Evolutionary conservation across 768 basidiomycete genomes (phyloP), one percentile per base, ranked within the genome.

Genomic region (Plicaturopsis crispa): DNA sequence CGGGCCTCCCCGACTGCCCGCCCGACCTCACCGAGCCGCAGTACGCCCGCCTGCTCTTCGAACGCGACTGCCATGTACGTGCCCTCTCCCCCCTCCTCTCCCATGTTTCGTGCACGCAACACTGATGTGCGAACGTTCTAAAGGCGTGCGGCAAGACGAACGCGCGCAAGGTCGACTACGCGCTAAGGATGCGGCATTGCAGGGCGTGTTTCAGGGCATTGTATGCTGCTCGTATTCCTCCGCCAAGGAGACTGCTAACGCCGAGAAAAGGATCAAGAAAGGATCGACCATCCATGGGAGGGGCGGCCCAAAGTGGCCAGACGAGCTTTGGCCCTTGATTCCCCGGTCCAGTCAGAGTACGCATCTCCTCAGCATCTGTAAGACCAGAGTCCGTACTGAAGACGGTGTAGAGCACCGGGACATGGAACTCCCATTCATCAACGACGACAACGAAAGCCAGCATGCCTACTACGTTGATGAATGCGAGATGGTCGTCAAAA

Each of bases 41-140:
- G 38, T 73, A 67, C 41, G 60, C 65, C 6, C 61, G 58, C 41
- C 61, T 75, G n/a, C 59, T 56, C 7, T 73, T 74, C 39, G 61
- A 62, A 41, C 41, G 60, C 23, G 51, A 61, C 48, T 70, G 71
- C 49, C 61, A 70, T 54, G 72, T 70, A 43, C 42, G 48, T 39
- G 8, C 12, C 28, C 26, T 28, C 28, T 17, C n/a, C 24, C 31
- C 4, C 16, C 24, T 28, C 26, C 33, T 18, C 19, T 30, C 2
- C 6, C 7, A n/a, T 50, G 7, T 19, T 36, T 10, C 4, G 4
- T 17, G 19, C 5, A 38, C 33, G 24, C 12, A 24, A 23, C 31
- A 44, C 36, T 33, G 4, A 20, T 24, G 31, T 38, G 34, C 41
- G 13, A 36, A 13, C 16, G 20, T 30, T n/a, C 19, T 24, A 26